Evolutionary conservation across 2,329 filamentous ascomycete species (phyloP).

Genomic region (Sporothrix dimorphospora): DNA sequence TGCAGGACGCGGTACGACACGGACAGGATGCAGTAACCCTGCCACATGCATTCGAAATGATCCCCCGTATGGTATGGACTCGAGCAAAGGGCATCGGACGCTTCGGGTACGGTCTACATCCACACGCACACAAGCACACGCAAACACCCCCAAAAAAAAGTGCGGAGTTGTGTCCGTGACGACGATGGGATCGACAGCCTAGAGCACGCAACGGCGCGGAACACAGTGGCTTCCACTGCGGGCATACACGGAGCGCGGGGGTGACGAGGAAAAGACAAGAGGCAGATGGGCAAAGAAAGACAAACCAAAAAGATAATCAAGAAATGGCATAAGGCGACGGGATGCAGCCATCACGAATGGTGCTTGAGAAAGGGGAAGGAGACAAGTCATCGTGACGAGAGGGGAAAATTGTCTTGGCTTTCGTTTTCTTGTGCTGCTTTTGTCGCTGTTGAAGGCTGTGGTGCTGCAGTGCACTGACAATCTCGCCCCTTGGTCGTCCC

Average conservation of each 20-base stretch:
- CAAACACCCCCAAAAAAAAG: neutral
- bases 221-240: neutral
- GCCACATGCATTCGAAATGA: neutral
- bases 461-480: neutral
- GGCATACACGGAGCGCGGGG: neutral
- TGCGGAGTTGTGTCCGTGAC: neutral
- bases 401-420: neutral
- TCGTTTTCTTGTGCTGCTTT: neutral
- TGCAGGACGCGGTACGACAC: neutral
- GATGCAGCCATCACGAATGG: neutral
- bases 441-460: neutral
- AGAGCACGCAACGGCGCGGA: neutral
- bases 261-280: neutral
- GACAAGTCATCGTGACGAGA: neutral
- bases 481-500: neutral
- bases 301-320: neutral
- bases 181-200: neutral
- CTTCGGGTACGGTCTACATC: neutral
- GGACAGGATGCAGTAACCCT: constrained; percentile 11
- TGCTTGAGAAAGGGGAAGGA: neutral
- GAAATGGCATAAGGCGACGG: neutral
- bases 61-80: neutral
- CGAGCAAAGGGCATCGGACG: neutral
- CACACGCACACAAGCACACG: neutral
- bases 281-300: neutral